Evolutionary conservation across 441 rosid species (phyloP).

Genomic region (Manihot esculenta): DNA sequence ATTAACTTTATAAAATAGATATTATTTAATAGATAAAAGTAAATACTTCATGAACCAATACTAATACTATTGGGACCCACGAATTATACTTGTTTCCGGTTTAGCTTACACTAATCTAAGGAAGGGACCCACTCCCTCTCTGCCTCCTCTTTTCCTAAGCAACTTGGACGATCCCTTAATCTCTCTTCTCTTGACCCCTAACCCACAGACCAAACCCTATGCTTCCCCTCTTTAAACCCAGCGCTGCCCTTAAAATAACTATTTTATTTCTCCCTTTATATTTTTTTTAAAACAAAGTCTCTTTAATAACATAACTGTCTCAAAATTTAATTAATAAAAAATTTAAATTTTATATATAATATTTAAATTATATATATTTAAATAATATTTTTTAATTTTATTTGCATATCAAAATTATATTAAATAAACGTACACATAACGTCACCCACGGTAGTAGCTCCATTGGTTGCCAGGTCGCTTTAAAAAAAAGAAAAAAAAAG

Average conservation of each 20-base stretch:
- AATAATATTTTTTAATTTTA: too few relatives aligned
- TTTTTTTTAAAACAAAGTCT: too few relatives aligned
- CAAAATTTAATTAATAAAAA: too few relatives aligned
- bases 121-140: conserved; percentile 33
- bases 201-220: conserved; percentile 52
- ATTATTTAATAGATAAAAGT: too few relatives aligned
- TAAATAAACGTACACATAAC: too few relatives aligned
- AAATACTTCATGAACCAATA: too few relatives aligned
- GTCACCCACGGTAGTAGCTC: neutral
- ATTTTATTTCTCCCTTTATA: neutral
- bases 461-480: neutral
- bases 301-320: too few relatives aligned
- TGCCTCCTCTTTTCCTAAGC: conserved; percentile 50
- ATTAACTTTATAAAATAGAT: too few relatives aligned
- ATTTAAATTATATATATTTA: too few relatives aligned
- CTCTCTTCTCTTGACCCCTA: conserved; percentile 49
- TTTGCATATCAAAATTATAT: too few relatives aligned
- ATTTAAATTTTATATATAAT: too few relatives aligned
- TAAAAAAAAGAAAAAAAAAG: too few relatives aligned
- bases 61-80: conserved; percentile 28
- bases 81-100: conserved; percentile 21
- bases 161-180: conserved; percentile 32
- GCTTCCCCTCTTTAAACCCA: conserved; percentile 2
- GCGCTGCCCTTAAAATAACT: neutral
- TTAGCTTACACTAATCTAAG: conserved; percentile 31